phyloP scores from a whole-genome alignment of 352 stramenopile species.

The Globisporangium uncinulatum region DNA sequence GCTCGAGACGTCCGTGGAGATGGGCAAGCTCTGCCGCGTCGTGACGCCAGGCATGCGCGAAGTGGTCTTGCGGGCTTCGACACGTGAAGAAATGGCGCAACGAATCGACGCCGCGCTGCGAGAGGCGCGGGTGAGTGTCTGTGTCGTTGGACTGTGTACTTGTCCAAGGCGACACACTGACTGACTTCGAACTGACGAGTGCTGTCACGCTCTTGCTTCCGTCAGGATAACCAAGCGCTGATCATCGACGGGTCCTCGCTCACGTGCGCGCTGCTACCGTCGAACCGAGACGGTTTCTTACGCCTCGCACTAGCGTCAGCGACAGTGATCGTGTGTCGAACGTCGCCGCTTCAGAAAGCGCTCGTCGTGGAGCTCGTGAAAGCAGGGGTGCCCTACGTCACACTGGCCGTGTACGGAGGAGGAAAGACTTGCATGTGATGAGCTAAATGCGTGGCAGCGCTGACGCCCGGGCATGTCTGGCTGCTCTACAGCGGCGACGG shows the following conservation, averaged over 20 bases:
- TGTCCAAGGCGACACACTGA: no score
- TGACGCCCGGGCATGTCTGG: not conserved
- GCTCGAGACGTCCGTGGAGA: conserved; percentile 98
- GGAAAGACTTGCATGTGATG: not conserved
- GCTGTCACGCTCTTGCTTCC: not conserved
- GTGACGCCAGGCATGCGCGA: conserved; percentile 83
- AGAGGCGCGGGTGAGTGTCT: conserved; percentile 26
- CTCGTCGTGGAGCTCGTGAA: conserved; percentile 94
- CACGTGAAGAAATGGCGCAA: conserved; percentile 40
- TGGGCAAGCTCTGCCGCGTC: conserved; percentile 90
- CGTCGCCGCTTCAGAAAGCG: conserved; percentile 88
- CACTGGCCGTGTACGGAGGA: conserved; percentile 88
- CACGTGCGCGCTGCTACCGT: conserved; percentile 43
- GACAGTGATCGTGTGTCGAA: conserved; percentile 86
- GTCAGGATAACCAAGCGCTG: conserved; percentile 57
- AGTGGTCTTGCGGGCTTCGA: conserved; percentile 43
- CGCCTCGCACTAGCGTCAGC: conserved; percentile 62
- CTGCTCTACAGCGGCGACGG: conserved; percentile 89
- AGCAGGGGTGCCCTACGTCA: conserved; percentile 63
- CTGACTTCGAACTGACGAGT: not conserved
- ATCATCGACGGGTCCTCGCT: conserved; percentile 64
- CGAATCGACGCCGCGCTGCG: conserved; percentile 42
- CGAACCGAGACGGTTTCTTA: conserved; percentile 63
- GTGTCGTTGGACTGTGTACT: not conserved
- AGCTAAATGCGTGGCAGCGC: not conserved